Conservation (phyloP, 2,329 filamentous ascomycete species). For the Rhynchosporium graminicola region DNA sequence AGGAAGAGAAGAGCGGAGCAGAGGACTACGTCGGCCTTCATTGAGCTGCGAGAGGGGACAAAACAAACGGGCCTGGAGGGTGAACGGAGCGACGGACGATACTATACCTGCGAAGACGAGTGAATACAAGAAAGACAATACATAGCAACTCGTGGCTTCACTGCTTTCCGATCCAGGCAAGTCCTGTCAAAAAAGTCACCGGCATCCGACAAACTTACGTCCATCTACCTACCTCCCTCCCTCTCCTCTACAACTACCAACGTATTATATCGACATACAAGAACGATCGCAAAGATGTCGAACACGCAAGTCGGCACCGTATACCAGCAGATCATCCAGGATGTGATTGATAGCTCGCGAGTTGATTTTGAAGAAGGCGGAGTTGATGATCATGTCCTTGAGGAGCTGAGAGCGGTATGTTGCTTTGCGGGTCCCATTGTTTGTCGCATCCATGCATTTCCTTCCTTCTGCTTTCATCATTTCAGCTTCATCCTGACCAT, state of each 20-base stretch:
- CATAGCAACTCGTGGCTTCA: not conserved
- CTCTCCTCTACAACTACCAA: not conserved
- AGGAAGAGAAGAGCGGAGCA: not conserved
- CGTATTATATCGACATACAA: slow-evolving; percentile 1
- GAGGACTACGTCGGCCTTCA: too few species aligned
- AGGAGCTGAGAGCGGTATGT: slow-evolving; percentile 84
- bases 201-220: not conserved
- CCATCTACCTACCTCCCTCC: not conserved
- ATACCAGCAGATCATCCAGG: slow-evolving; percentile 76
- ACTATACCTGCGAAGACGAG: too few species aligned
- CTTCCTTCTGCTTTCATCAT: slow-evolving; percentile 3
- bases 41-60: not conserved
- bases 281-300: slow-evolving; percentile 36
- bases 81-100: not conserved
- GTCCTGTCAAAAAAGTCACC: not conserved
- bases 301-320: slow-evolving; percentile 60
- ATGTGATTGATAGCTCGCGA: slow-evolving; percentile 88
- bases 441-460: not conserved
- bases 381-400: slow-evolving; percentile 81
- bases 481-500: slow-evolving; percentile 6
- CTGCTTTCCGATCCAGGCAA: not conserved
- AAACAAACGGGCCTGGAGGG: not conserved
- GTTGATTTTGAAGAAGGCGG: slow-evolving; percentile 97
- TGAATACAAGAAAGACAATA: too few species aligned
- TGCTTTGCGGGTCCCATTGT: not conserved